Evolutionary conservation across 1,284 basidiomycete genomes (phyloP), one percentile per base, ranked within the genome.

Genomic region (Marasmius tenuissimus): DNA sequence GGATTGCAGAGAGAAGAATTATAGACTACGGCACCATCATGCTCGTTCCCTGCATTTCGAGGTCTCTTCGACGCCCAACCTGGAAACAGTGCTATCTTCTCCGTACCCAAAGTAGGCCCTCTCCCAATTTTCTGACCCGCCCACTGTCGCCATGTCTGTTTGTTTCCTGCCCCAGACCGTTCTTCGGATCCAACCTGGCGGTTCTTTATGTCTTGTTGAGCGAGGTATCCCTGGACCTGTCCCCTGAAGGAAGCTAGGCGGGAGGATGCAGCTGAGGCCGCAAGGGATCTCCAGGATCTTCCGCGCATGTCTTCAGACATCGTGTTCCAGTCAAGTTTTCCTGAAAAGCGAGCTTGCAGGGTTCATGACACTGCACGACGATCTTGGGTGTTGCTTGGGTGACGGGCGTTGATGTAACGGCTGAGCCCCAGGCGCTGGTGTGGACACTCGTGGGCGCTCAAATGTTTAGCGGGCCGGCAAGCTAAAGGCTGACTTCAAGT

Each of bases 31-130:
- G 64, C 72, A 65, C 16, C 54, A 39, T 14, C 49, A 55, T 57
- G 65, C 59, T 64, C 64, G 12, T 66, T 53, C 51, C 14, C 56
- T 40, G 35, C 39, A 20, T 35, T 33, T 6, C 33, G 68, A 68
- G 80, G 81, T 18, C 77, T 68, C 51, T 79, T 70, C 10, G 76
- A 74, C 11, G 82, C 83, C 81, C 82, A 85, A 4, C 83, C 83
- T 60, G 83, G 83, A 69, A 85, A 85, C 57, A 84, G 64, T n/a
- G 71, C 76, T 12, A 85, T 68, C 14, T 73, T 66, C 59, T 83
- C 81, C 9, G 67, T 70, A 42, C 64, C 69, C 18, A 61, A 58
- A 8, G 22, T 56, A 45, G 65, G 63, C 22, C 73, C 68, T 51
- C 71, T 60, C 68, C 76, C 72, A 1, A 81, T 72, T 66, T 80